phyloP scores from a whole-genome alignment of 1,139 yeast species.

The Dujonia santamariae region DNA sequence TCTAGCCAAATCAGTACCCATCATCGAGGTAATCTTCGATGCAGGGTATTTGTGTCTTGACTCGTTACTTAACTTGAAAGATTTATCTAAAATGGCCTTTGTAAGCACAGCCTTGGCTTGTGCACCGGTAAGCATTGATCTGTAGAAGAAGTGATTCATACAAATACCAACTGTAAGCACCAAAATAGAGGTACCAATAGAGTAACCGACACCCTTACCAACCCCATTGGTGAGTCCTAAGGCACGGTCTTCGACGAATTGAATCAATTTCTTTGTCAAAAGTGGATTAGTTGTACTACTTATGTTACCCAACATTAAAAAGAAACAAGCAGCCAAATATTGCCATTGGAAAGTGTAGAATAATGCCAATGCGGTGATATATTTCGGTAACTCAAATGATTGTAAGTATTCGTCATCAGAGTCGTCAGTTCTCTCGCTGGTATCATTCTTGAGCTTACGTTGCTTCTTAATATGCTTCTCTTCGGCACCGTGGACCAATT shows the following conservation, averaged over 20 bases:
- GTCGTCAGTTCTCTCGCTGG: slow-evolving; percentile 18
- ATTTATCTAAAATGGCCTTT: slow-evolving; percentile 63
- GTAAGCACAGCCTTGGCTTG: slow-evolving; percentile 65
- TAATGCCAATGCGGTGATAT: slow-evolving; percentile 32
- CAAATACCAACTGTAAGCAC: slow-evolving; percentile 19
- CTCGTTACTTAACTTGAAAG: slow-evolving; percentile 58
- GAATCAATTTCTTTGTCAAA: slow-evolving; percentile 40
- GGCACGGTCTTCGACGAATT: slow-evolving; percentile 34
- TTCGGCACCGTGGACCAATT: slow-evolving; percentile 18
- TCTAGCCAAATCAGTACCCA: slow-evolving; percentile 37
- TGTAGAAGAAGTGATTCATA: slow-evolving; percentile 29
- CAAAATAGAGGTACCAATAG: slow-evolving; percentile 21
- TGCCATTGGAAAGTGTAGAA: slow-evolving; percentile 56
- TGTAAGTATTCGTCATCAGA: slow-evolving; percentile 24
- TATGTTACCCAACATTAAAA: slow-evolving; percentile 40
- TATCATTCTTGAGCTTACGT: slow-evolving; percentile 24
- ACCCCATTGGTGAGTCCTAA: slow-evolving; percentile 15
- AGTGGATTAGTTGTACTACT: slow-evolving; percentile 52
- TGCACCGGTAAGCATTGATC: slow-evolving; percentile 50
- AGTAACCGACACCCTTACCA: slow-evolving; percentile 37
- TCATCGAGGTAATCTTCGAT: slow-evolving; percentile 61
- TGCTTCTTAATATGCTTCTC: slow-evolving; percentile 19
- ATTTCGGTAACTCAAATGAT: slow-evolving; percentile 21
- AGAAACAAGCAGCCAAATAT: slow-evolving; percentile 40
- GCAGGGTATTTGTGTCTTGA: slow-evolving; percentile 60